A percentile compares a stretch with the other conserved stretches of the same genome.
phyloP scores from a whole-genome alignment of 116 monocot genomes.

The Cymodocea nodosa region DNA sequence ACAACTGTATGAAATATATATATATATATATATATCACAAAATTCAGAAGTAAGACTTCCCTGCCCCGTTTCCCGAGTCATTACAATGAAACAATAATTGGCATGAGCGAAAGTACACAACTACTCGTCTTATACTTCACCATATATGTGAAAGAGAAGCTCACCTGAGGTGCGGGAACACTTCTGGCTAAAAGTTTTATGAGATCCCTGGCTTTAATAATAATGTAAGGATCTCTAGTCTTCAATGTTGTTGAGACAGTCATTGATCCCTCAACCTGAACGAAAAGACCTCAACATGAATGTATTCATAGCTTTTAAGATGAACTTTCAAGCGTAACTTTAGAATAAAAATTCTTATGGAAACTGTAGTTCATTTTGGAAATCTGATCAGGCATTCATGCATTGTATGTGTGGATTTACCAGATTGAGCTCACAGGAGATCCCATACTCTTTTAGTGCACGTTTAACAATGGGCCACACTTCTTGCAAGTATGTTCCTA shows the following conservation, averaged over 20 bases:
- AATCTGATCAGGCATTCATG: too few species aligned
- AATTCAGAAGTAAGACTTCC: too few species aligned
- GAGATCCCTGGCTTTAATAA: slow-evolving; percentile 88
- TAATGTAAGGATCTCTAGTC: slow-evolving; percentile 85
- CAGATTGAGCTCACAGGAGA: slow-evolving; percentile 86
- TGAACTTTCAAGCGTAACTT: not conserved
- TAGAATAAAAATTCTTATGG: too few species aligned
- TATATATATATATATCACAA: too few species aligned
- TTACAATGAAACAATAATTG: too few species aligned
- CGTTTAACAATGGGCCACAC: slow-evolving; percentile 72
- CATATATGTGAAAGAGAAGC: not conserved
- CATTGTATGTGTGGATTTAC: slow-evolving; percentile 19
- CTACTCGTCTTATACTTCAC: not conserved
- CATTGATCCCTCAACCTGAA: slow-evolving; percentile 86
- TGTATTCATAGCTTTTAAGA: not conserved
- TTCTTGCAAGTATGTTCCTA: slow-evolving; percentile 95
- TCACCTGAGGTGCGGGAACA: slow-evolving; percentile 62
- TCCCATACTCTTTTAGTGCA: slow-evolving; percentile 62
- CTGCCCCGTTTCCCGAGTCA: too few species aligned
- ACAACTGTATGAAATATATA: too few species aligned
- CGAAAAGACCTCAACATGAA: not conserved
- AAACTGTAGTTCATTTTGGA: too few species aligned
- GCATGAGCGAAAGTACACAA: not conserved
- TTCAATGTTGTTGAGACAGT: slow-evolving; percentile 86
- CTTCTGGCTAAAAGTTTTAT: slow-evolving; percentile 91